A percentile compares a stretch with the other conserved stretches of the same genome.
Conservation (phyloP, 1,284 basidiomycete species). For the Leccinum huronense region DNA sequence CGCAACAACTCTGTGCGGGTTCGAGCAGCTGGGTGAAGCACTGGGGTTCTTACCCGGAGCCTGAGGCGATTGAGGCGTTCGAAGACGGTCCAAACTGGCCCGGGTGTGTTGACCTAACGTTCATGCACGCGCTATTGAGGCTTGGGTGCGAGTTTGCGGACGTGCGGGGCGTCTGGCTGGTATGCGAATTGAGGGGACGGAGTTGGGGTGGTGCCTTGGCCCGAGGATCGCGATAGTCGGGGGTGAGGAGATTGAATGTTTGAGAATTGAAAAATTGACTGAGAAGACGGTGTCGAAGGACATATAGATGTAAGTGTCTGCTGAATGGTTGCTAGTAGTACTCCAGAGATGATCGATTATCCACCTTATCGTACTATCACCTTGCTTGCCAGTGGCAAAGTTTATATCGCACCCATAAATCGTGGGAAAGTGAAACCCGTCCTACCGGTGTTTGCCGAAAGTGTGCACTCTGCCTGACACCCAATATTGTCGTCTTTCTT, state of each 20-base stretch:
- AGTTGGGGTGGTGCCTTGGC: constrained; percentile 95
- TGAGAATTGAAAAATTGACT: too few relatives aligned
- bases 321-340: too few relatives aligned
- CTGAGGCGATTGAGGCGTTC: constrained; percentile 69
- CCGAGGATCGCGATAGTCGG: constrained; percentile 78
- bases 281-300: too few relatives aligned
- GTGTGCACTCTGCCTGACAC: too few relatives aligned
- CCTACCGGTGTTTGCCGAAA: too few relatives aligned
- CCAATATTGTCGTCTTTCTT: too few relatives aligned
- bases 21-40: constrained; percentile 55
- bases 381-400: too few relatives aligned
- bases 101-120: constrained; percentile 88
- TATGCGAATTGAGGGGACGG: constrained; percentile 89
- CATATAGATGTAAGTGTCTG: too few relatives aligned
- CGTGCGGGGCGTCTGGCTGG: constrained; percentile 71
- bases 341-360: too few relatives aligned
- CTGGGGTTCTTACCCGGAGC: constrained; percentile 48
- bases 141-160: constrained; percentile 82
- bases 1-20: constrained; percentile 72
- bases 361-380: too few relatives aligned
- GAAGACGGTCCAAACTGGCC: constrained; percentile 80
- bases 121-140: constrained; percentile 86
- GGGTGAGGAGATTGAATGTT: constrained; percentile 47
- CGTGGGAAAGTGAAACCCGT: too few relatives aligned
- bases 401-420: too few relatives aligned